Percentiles rank a stretch among this genome's conserved stretches.
These are phyloP conservation scores for Apiotrichum montevideense DNA, from an alignment of 1,284 basidiomycete species.

Conservation along the genomic window DNA sequence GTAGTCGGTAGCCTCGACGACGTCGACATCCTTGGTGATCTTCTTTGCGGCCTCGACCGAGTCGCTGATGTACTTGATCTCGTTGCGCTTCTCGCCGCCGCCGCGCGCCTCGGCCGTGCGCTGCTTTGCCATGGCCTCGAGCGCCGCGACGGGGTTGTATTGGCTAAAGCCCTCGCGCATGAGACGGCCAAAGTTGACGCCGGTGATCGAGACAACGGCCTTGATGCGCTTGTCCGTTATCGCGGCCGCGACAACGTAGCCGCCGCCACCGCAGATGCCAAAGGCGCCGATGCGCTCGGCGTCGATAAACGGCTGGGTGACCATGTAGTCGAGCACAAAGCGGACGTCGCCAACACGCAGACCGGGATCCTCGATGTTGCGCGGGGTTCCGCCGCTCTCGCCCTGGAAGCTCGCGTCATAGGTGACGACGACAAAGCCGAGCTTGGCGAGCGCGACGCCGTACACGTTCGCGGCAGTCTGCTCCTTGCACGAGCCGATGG, in stretches of 20 bases:
- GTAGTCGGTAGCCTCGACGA: slow-evolving; percentile 6
- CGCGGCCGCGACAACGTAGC: slow-evolving; percentile 3
- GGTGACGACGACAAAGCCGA: slow-evolving; percentile 3
- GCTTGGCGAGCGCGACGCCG: not conserved
- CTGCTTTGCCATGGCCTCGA: not conserved
- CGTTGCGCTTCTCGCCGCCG: not conserved
- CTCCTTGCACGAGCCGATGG: slow-evolving; percentile 9
- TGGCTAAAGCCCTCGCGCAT: slow-evolving; percentile 3
- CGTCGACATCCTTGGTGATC: not conserved
- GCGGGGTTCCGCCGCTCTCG: slow-evolving; percentile 1
- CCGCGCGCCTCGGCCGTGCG: slow-evolving; percentile 5
- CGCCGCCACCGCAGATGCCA: slow-evolving; percentile 9
- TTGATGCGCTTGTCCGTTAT: slow-evolving; percentile 12
- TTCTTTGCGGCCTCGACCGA: slow-evolving; percentile 2
- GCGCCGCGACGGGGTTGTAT: not conserved
- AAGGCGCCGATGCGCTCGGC: slow-evolving; percentile 5
- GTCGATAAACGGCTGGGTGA: slow-evolving; percentile 6
- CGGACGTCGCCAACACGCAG: slow-evolving; percentile 6
- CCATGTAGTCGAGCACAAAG: slow-evolving; percentile 8
- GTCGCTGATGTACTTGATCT: not conserved
- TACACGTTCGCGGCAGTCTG: slow-evolving; percentile 10
- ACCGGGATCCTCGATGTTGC: slow-evolving; percentile 5
- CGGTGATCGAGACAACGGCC: slow-evolving; percentile 4
- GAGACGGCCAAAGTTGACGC: slow-evolving; percentile 8
- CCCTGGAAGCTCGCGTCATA: slow-evolving; percentile 11